A percentile compares a stretch with the other conserved stretches of the same genome.
Conservation (phyloP, 164 flowering plant genomes). For the Stephania yunnanensis region DNA sequence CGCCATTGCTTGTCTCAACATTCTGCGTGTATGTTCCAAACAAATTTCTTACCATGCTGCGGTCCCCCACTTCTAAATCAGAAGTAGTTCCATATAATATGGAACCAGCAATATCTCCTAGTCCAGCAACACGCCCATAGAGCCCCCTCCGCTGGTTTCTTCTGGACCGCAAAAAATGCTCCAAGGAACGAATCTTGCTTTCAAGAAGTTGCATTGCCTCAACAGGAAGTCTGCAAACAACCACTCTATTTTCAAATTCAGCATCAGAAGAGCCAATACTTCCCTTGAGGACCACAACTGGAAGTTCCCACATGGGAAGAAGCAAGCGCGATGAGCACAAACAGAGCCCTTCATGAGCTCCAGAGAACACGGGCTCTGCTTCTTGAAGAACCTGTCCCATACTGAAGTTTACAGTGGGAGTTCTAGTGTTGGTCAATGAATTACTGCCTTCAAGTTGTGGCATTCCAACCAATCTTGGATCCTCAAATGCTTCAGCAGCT, state of each 20-base stretch:
- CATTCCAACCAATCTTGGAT: conserved; percentile 88
- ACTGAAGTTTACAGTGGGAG: conserved; percentile 82
- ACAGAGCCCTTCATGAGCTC: conserved; percentile 95
- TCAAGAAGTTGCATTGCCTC: conserved; percentile 88
- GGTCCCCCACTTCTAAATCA: conserved; percentile 53
- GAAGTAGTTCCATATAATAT: conserved; percentile 66
- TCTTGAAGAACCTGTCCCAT: conserved; percentile 99
- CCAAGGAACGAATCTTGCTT: conserved; percentile 81
- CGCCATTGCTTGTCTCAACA: conserved; percentile 46
- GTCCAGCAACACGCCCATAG: conserved; percentile 88
- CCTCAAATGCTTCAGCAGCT: conserved; percentile 97
- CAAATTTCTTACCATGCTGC: conserved; percentile 61
- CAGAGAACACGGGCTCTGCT: conserved; percentile 96
- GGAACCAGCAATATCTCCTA: conserved; percentile 87
- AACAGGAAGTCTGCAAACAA: conserved; percentile 70
- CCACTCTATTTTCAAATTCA: conserved; percentile 41
- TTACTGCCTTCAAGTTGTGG: conserved; percentile 86
- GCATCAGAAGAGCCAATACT: conserved; percentile 40
- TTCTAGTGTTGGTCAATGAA: conserved; percentile 66
- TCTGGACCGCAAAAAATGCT: conserved; percentile 76
- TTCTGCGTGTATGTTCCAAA: conserved; percentile 67
- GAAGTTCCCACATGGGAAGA: conserved; percentile 92
- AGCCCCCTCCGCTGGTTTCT: conserved; percentile 93
- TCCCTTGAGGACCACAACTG: conserved; percentile 65
- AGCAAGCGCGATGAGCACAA: conserved; percentile 89